Evolutionary conservation across 495 filamentous ascomycete species (phyloP).

Genomic region (Beverwykella pulmonaria): DNA sequence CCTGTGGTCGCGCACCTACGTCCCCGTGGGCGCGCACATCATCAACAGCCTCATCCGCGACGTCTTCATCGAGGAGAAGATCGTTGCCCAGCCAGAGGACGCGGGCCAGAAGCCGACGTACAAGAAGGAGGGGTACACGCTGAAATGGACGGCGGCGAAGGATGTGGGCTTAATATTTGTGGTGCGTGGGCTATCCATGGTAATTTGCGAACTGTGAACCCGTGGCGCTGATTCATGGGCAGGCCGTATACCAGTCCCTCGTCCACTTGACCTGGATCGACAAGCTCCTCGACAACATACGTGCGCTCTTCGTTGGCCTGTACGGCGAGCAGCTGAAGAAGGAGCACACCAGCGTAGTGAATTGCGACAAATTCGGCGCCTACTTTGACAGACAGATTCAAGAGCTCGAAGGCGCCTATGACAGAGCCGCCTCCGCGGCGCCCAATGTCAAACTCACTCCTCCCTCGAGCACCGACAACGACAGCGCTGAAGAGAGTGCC

Average conservation of each 20-base stretch:
- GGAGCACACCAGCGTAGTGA: constrained; percentile 71
- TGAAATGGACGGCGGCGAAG: constrained; percentile 91
- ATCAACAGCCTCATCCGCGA: constrained; percentile 95
- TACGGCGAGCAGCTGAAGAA: constrained; percentile 86
- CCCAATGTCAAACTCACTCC: constrained; percentile 45
- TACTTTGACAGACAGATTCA: constrained; percentile 93
- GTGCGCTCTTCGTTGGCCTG: constrained; percentile 81
- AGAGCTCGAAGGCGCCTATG: constrained; percentile 71
- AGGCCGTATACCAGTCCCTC: constrained; percentile 97
- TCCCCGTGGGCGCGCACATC: constrained; percentile 73
- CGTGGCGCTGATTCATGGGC: constrained; percentile 29
- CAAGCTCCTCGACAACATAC: constrained; percentile 91
- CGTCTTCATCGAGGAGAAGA: constrained; percentile 94
- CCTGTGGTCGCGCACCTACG: constrained; percentile 89
- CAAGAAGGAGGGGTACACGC: constrained; percentile 89
- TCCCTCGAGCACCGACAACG: constrained; percentile 43
- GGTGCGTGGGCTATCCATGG: constrained; percentile 57
- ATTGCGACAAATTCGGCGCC: constrained; percentile 78
- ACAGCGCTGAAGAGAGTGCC: constrained; percentile 48
- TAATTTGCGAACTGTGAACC: background rate
- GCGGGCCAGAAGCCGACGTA: constrained; percentile 68
- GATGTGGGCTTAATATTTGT: constrained; percentile 95
- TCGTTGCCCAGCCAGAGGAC: constrained; percentile 61
- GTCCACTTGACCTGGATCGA: constrained; percentile 96
- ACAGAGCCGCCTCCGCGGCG: constrained; percentile 42